Evolutionary conservation across 768 basidiomycete species (phyloP), one percentile per base, ranked within the genome.

Genomic region (Pleurotus citrinopileatus): DNA sequence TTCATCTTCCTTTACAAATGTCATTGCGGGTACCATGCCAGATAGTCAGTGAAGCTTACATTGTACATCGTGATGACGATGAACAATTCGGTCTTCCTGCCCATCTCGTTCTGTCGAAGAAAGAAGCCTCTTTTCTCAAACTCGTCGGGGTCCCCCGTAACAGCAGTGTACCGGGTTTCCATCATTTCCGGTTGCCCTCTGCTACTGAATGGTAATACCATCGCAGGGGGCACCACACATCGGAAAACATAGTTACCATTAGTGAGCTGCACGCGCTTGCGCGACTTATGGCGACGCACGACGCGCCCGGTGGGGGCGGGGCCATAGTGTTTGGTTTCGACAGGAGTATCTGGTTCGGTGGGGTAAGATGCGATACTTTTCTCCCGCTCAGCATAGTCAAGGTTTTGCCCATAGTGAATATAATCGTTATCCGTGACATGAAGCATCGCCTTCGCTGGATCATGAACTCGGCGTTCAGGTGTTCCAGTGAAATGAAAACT

Each of bases 61-160:
- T 97, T 97, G 66, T 88, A 97, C 93, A 97, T 94, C 20, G 94
- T 98, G 62, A 98, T 89, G 55, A 93, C 91, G 65, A 98, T 89
- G 72, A 96, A 90, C 52, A 98, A 67, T 64, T 98, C 95, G 10
- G 94, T 97, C 53, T 86, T 80, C 51, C 94, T 78, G 26, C 85
- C 83, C 57, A 71, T 81, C 63, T 90, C 81, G 63, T 88, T 88
- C 65, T 97, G 95, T 47, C 94, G 78, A 26, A 98, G 76, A 56
- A 86, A 89, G 68, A 91, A 95, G 9, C 90, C 87, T 43, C 83
- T 83, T 64, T 78, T 81, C 68, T 90, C 85, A 64, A 95, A 97
- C 28, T 95, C 87, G 64, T 98, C 91, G 1, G 95, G 94, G 65
- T 94, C 93, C 66, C 94, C 93, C 8, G 94, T 97, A 4, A 95